phyloP scores from a whole-genome alignment of 148 eudicot genomes.

The Rhododendron vialii region DNA sequence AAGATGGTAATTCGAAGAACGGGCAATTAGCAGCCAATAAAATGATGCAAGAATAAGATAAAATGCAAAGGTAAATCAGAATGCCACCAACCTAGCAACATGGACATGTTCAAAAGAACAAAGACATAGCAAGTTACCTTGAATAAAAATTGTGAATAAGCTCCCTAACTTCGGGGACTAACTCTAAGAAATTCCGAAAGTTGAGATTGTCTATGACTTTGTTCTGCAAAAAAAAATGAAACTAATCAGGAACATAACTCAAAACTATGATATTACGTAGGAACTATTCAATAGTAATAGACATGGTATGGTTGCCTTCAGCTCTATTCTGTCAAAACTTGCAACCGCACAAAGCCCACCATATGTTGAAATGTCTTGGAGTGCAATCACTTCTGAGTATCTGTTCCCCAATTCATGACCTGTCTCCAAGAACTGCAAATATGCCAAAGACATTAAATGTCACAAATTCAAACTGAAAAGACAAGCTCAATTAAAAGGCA shows the following conservation, averaged over 20 bases:
- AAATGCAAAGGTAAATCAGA: neutral
- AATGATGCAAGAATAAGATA: neutral
- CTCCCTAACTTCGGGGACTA: conserved; percentile 95
- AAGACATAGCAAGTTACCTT: conserved; percentile 41
- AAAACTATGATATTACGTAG: neutral
- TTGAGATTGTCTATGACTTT: conserved; percentile 88
- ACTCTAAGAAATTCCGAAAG: conserved; percentile 86
- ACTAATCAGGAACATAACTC: conserved; percentile 8
- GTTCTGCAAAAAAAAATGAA: conserved; percentile 43
- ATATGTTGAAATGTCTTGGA: conserved; percentile 94
- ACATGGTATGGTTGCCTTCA: conserved; percentile 51
- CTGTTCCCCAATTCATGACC: conserved; percentile 74
- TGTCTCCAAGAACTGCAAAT: conserved; percentile 77
- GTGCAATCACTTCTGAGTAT: conserved; percentile 85
- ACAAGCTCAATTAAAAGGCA: neutral
- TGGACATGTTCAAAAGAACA: neutral
- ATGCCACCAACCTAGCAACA: neutral
- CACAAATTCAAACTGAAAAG: neutral
- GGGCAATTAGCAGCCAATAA: neutral
- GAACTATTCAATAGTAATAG: neutral
- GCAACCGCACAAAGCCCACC: conserved; percentile 98
- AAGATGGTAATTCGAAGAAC: neutral
- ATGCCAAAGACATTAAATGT: conserved; percentile 7
- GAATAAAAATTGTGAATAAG: conserved; percentile 86
- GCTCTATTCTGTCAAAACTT: conserved; percentile 85